Percentiles rank a stretch among this genome's conserved stretches.
Evolutionary conservation across 2,329 filamentous ascomycete species (phyloP).

Genomic region (Xylariaceae sp.): DNA sequence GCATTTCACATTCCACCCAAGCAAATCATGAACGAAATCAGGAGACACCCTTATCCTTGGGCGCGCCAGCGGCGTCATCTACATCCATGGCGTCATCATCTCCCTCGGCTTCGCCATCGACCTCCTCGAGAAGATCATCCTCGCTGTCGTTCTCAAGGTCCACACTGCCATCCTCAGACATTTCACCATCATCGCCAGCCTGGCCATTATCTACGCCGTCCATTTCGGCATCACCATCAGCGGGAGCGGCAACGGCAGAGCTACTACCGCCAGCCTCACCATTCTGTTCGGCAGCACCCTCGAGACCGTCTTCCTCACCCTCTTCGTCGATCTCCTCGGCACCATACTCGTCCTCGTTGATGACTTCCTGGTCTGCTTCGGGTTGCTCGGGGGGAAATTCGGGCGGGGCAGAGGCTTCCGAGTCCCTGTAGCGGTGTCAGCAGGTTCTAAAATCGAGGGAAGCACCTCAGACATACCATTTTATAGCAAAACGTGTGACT

Average conservation of each 20-base stretch:
- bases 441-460: too few relatives aligned
- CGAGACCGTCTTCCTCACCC: conserved; percentile 50
- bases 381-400: conserved; percentile 98
- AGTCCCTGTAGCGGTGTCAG: conserved; percentile 63
- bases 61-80: conserved; percentile 26
- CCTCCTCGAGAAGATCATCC: conserved; percentile 57
- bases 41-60: conserved; percentile 6
- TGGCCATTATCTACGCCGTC: conserved; percentile 49
- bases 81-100: conserved; percentile 41
- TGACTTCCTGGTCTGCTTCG: conserved; percentile 88
- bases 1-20: too few relatives aligned
- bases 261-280: conserved; percentile 42
- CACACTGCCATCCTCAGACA: conserved; percentile 64
- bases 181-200: conserved; percentile 57
- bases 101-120: conserved; percentile 30
- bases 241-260: conserved; percentile 34
- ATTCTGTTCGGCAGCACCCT: conserved; percentile 42
- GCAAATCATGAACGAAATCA: too few relatives aligned
- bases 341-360: conserved; percentile 75
- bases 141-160: conserved; percentile 68
- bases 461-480: conserved; percentile 64
- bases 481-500: conserved; percentile 96
- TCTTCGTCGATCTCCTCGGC: conserved; percentile 79
- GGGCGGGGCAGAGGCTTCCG: conserved; percentile 91
- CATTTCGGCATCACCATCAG: conserved; percentile 68